These are phyloP conservation scores for Croton setiger DNA, from an alignment of 441 rosid species.

Conservation along the genomic window DNA sequence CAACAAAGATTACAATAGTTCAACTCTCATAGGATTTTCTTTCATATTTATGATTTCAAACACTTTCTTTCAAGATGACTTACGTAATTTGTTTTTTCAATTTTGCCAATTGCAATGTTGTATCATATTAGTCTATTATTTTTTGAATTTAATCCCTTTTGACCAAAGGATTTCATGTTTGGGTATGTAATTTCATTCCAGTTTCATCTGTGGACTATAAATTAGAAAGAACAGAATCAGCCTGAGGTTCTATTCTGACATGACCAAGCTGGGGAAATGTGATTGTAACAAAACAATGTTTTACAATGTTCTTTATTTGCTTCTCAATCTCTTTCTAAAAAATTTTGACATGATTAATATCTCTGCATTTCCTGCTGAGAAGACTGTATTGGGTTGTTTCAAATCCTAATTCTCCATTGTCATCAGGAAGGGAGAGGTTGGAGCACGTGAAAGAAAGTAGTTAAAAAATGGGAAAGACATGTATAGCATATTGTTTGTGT, in stretches of 20 bases:
- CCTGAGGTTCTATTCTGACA: no score
- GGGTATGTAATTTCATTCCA: neutral
- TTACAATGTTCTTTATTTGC: neutral
- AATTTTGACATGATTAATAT: neutral
- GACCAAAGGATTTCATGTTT: neutral
- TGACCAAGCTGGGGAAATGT: neutral
- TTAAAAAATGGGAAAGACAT: constrained; percentile 34
- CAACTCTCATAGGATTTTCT: neutral
- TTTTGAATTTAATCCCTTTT: neutral
- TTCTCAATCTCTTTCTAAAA: neutral
- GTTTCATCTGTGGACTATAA: neutral
- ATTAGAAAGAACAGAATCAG: neutral
- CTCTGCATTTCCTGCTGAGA: neutral
- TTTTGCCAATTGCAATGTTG: constrained; percentile 1
- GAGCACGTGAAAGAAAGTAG: constrained; percentile 24
- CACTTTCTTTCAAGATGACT: neutral
- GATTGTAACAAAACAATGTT: neutral
- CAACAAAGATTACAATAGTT: constrained; percentile 68
- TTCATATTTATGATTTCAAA: neutral
- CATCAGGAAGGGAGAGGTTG: neutral
- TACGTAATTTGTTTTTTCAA: neutral
- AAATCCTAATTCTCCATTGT: neutral
- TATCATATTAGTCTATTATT: constrained; percentile 4
- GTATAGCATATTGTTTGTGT: constrained; percentile 9
- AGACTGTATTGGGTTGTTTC: neutral